phyloP scores from a whole-genome alignment of 2,329 filamentous ascomycete genomes.

The Thermothelomyces thermophilus region DNA sequence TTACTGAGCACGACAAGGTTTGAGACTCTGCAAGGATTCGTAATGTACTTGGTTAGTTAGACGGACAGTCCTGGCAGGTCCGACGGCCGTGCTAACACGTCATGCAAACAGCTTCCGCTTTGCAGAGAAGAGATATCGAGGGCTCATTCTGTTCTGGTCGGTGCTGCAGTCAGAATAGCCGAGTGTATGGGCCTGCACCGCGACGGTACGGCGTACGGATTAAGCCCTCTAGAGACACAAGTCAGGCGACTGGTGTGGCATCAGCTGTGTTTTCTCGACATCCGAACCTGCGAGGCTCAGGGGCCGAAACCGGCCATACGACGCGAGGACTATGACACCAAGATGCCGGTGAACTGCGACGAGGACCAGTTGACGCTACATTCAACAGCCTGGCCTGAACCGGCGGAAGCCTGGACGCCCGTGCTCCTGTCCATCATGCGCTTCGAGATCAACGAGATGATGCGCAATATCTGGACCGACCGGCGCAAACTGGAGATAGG shows the following conservation, averaged over 20 bases:
- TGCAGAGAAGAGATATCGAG: slow-evolving; percentile 67
- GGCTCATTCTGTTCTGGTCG: slow-evolving; percentile 65
- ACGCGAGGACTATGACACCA: slow-evolving; percentile 69
- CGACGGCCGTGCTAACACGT: slow-evolving; percentile 9
- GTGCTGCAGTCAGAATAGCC: slow-evolving; percentile 64
- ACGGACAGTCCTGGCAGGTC: slow-evolving; percentile 23
- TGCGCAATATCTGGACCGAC: slow-evolving; percentile 63
- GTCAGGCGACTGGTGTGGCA: slow-evolving; percentile 69
- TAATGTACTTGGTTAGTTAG: slow-evolving; percentile 62
- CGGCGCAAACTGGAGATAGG: slow-evolving; percentile 56
- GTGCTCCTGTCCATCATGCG: slow-evolving; percentile 62
- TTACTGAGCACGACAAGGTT: slow-evolving; percentile 63
- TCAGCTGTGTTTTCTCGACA: slow-evolving; percentile 69
- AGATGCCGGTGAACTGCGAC: slow-evolving; percentile 63
- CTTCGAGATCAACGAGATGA: slow-evolving; percentile 68
- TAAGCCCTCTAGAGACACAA: slow-evolving; percentile 62
- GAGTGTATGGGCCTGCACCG: slow-evolving; percentile 73
- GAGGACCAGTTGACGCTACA: slow-evolving; percentile 51
- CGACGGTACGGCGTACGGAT: slow-evolving; percentile 60
- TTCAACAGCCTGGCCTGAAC: slow-evolving; percentile 35
- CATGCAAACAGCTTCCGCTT: slow-evolving; percentile 52
- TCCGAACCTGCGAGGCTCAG: slow-evolving; percentile 67
- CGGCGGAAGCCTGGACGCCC: slow-evolving; percentile 56
- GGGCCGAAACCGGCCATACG: slow-evolving; percentile 65
- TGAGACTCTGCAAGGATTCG: slow-evolving; percentile 70